Conservation (phyloP, 78 protist species). For the Monocercomonoides exilis region DNA sequence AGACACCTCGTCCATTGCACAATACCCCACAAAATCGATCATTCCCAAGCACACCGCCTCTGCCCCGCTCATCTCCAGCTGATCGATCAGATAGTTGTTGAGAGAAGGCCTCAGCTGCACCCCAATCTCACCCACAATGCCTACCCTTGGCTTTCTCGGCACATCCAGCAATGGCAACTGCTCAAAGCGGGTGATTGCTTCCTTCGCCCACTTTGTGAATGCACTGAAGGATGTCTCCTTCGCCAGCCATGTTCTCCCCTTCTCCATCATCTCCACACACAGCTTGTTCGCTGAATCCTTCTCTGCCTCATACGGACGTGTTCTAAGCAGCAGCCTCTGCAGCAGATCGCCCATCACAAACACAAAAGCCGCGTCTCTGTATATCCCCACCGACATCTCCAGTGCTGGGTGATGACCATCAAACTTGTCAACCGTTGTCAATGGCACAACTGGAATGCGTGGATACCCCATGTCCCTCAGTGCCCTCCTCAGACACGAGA, state of each 20-base stretch:
- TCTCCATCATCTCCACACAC: background rate
- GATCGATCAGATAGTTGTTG: background rate
- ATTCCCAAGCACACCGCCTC: slow-evolving; percentile 13
- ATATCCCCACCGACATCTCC: background rate
- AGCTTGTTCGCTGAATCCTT: background rate
- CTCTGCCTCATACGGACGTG: slow-evolving; percentile 5
- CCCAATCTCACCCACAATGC: slow-evolving; percentile 22
- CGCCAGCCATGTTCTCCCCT: background rate
- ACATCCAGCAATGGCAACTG: background rate
- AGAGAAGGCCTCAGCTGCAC: slow-evolving; percentile 5
- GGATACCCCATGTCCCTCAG: background rate
- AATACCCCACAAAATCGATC: slow-evolving; percentile 14
- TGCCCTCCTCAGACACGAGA: slow-evolving; percentile 20
- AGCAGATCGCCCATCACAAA: slow-evolving; percentile 18
- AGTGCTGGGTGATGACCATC: slow-evolving; percentile 7
- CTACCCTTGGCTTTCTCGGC: slow-evolving; percentile 11
- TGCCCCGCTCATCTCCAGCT: slow-evolving; percentile 12
- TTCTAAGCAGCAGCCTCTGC: background rate
- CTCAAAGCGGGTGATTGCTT: background rate
- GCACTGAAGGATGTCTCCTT: background rate
- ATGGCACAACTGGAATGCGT: background rate
- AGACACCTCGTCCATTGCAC: background rate
- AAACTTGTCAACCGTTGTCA: background rate
- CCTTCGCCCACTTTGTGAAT: background rate
- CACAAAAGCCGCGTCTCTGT: background rate